Base-by-base conservation (phyloP, 2,329 filamentous ascomycete genomes). In the Cladosporium colombiae region DNA sequence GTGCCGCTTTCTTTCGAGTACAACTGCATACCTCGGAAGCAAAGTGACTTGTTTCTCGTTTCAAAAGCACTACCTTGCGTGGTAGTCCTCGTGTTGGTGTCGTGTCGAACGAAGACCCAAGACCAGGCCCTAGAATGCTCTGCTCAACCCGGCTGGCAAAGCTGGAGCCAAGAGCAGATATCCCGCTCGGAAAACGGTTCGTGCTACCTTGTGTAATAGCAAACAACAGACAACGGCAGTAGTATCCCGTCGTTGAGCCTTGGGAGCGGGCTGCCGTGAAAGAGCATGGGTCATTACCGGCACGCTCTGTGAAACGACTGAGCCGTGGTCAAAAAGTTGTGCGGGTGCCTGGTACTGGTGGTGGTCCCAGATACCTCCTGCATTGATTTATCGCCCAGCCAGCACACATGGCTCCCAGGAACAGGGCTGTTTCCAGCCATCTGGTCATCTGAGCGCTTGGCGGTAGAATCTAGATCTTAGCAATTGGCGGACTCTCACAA, bases 381-480 rank as follows among this genome's bases (percentile, higher is more conserved):
- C 40, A 46, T 46, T 46, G 10, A 10, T 46, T 46, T 21, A 46
- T 21, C n/a, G 40, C 40, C n/a, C 10, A 46, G n/a, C n/a, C 40
- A 21, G 40, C 40, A 23, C 40, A 21, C 40, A 46, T 46, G 40
- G 40, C 40, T 21, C n/a, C n/a, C 40, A 21, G 10, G 40, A 10
- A 46, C n/a, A 46, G 40, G 40, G n/a, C 40, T 1, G 7, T 44
- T n/a, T 46, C 40, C 40, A 21, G 40, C 40, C 40, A 46, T 46
- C n/a, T 11, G 40, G 25, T 25, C 23, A 25, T 37, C 46, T 16
- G 33, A 52, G 44, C 46, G 40, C 31, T 52, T 53, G 44, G 57
- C 57, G 14, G 57, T n/a, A 6, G 37, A 31, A 31, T 49, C 57
- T 60, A 33, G 37, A 46, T 60, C 57, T 44, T 16, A 37, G 33